These are phyloP conservation scores for Tympanopsis confertula DNA, from an alignment of 2,329 filamentous ascomycete species.

Conservation along the genomic window DNA sequence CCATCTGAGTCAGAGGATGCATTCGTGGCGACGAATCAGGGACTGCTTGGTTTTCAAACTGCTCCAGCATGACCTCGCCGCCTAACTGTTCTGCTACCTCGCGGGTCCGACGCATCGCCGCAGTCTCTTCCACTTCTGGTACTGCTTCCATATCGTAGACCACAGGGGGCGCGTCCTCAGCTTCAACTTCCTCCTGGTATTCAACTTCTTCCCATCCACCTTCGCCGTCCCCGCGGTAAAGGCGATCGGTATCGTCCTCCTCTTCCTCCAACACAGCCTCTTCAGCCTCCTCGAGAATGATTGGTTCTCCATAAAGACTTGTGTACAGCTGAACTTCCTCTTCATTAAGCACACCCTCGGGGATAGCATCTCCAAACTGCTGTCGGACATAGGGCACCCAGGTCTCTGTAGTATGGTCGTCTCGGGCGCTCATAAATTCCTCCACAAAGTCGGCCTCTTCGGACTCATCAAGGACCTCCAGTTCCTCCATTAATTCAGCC, in stretches of 20 bases:
- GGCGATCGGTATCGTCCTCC: constrained; percentile 14
- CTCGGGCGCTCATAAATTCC: constrained; percentile 15
- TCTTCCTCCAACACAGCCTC: constrained; percentile 8
- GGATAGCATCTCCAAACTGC: neutral
- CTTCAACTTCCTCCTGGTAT: constrained; percentile 7
- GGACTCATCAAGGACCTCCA: constrained; percentile 16
- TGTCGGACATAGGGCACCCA: constrained; percentile 5
- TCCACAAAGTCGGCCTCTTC: constrained; percentile 10
- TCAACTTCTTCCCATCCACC: constrained; percentile 22
- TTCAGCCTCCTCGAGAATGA: constrained; percentile 5
- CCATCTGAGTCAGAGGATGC: constrained; percentile 43
- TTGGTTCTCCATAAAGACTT: neutral
- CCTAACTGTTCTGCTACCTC: constrained; percentile 24
- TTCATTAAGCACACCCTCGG: neutral
- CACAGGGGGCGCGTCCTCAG: constrained; percentile 12
- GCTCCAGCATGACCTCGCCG: constrained; percentile 27
- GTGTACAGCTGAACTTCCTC: neutral
- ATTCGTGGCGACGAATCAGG: constrained; percentile 27
- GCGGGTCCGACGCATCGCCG: constrained; percentile 17
- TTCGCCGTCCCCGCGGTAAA: constrained; percentile 22
- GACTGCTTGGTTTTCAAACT: constrained; percentile 22
- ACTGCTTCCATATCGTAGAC: constrained; percentile 16
- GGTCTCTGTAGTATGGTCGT: constrained; percentile 16
- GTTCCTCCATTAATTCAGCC: constrained; percentile 17
- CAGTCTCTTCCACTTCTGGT: constrained; percentile 4